Evolutionary conservation across 2,329 filamentous ascomycete genomes (phyloP).

Genomic region (Fusarium incarnatum): DNA sequence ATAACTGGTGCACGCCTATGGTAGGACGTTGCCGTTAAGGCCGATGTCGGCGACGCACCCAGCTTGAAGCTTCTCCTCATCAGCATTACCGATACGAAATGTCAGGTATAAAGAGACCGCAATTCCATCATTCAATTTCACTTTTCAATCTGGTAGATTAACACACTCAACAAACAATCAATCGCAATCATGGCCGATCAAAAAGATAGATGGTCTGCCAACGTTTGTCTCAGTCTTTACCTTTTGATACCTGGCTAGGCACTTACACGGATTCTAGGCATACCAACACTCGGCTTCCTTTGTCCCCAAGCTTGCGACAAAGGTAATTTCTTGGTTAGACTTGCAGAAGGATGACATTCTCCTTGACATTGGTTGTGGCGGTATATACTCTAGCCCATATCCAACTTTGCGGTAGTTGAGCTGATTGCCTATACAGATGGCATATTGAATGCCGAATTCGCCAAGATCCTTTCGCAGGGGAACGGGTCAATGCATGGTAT

Average conservation of each 20-base stretch:
- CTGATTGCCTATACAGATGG: slow-evolving; percentile 60
- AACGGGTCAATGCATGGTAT: slow-evolving; percentile 65
- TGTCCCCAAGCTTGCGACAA: slow-evolving; percentile 70
- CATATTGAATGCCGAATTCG: slow-evolving; percentile 67
- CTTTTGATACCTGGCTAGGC: neutral
- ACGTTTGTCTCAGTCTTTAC: slow-evolving; percentile 31
- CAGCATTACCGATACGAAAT: neutral
- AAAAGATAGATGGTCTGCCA: slow-evolving; percentile 47
- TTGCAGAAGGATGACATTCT: slow-evolving; percentile 68
- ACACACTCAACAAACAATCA: neutral
- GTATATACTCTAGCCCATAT: slow-evolving; percentile 50
- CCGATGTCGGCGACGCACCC: slow-evolving; percentile 42
- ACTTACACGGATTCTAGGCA: slow-evolving; percentile 54
- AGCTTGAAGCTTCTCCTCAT: slow-evolving; percentile 33
- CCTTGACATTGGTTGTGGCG: slow-evolving; percentile 73
- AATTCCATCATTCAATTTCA: neutral
- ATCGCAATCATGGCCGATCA: slow-evolving; percentile 37
- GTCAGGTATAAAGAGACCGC: slow-evolving; percentile 30
- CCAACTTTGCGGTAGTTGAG: neutral
- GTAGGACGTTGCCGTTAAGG: slow-evolving; percentile 22
- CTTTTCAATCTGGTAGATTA: neutral
- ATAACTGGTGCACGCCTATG: neutral
- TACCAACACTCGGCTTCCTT: slow-evolving; percentile 73
- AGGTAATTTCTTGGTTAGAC: slow-evolving; percentile 69
- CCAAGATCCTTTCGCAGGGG: slow-evolving; percentile 58